A percentile compares a stretch with the other conserved stretches of the same genome.
phyloP scores from a whole-genome alignment of 2,329 filamentous ascomycete genomes.

The Cladosporium sp. region DNA sequence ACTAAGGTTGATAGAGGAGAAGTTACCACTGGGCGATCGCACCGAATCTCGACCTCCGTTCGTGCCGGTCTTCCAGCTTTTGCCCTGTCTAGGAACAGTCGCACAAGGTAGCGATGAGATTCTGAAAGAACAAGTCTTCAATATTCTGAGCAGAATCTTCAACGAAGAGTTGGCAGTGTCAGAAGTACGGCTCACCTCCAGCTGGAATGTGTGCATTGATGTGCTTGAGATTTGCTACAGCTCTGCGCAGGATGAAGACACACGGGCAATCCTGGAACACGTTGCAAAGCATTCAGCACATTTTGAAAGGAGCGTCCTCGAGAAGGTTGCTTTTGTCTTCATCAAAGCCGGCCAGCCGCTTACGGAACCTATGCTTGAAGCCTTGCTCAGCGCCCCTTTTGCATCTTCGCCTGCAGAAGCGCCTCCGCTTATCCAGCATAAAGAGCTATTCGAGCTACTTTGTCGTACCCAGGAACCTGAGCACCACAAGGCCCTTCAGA shows the following conservation, averaged over 20 bases:
- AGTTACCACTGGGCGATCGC: conserved; percentile 14
- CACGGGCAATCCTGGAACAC: neutral
- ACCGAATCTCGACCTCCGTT: conserved; percentile 1
- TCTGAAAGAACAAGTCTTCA: conserved; percentile 15
- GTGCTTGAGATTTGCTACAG: conserved; percentile 51
- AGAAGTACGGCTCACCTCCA: conserved; percentile 40
- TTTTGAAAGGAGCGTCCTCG: conserved; percentile 19
- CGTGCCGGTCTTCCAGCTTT: conserved; percentile 10
- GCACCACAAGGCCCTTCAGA: neutral
- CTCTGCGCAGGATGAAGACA: conserved; percentile 39
- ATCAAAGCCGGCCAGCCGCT: conserved; percentile 18
- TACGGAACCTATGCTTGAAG: conserved; percentile 18
- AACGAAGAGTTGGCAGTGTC: conserved; percentile 38
- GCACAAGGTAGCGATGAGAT: conserved; percentile 9
- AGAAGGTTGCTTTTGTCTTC: conserved; percentile 19
- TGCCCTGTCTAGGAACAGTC: conserved; percentile 13
- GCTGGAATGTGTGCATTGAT: conserved; percentile 61
- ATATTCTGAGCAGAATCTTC: conserved; percentile 33
- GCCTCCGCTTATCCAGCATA: conserved; percentile 5
- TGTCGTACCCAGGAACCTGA: conserved; percentile 1
- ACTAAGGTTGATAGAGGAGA: conserved; percentile 25
- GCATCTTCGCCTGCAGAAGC: neutral
- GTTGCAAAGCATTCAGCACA: conserved; percentile 3
- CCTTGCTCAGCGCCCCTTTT: conserved; percentile 3
- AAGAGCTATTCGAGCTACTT: conserved; percentile 1